Evolutionary conservation across 2,329 filamentous ascomycete species (phyloP), one percentile per base, ranked within the genome.

Genomic region (Arthroderma sp.): DNA sequence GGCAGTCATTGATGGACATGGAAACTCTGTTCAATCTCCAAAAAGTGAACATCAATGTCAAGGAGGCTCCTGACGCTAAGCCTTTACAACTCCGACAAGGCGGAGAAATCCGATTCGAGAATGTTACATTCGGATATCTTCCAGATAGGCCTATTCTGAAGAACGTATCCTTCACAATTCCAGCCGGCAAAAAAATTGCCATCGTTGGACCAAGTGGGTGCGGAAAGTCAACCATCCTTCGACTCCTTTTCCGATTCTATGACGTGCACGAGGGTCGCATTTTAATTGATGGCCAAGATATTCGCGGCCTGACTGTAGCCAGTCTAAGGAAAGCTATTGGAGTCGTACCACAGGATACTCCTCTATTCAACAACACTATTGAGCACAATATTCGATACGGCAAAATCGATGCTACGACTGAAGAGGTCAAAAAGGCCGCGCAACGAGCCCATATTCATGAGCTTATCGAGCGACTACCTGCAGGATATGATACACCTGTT

Each of bases 21-120:
- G 93, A 97, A 73, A 97, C 93, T 0, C 80, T 98, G 4, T 98
- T 98, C 78, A 95, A 88, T 70, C 79, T 98, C 33, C 93, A 98
- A 72, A 97, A 95, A 70, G 91, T 97, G 68, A 95, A 97, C 64
- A 85, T 96, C 11, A 83, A 81, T 38, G 87, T 98, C 68, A 84
- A 82, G 65, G 91, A 98, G 65, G 79, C 81, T 56, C 81, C 85
- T 1, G 76, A 87, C 65, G 89, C 91, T 0, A 83, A 85, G 66
- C 79, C 86, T 0, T 78, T 98, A 0, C 73, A 80, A 7, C 78
- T 98, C 13, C 78, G 79, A 44, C 82, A 80, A 62, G 90, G 91
- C 15, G 93, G 93, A 54, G 86, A 95, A 70, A 96, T 98, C 70
- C 84, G 78, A 59, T 97, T 98, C 67, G 88, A 98, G 65, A 91